phyloP scores from a whole-genome alignment of 1,284 basidiomycete species.

The Ceratobasidium papillatum region DNA sequence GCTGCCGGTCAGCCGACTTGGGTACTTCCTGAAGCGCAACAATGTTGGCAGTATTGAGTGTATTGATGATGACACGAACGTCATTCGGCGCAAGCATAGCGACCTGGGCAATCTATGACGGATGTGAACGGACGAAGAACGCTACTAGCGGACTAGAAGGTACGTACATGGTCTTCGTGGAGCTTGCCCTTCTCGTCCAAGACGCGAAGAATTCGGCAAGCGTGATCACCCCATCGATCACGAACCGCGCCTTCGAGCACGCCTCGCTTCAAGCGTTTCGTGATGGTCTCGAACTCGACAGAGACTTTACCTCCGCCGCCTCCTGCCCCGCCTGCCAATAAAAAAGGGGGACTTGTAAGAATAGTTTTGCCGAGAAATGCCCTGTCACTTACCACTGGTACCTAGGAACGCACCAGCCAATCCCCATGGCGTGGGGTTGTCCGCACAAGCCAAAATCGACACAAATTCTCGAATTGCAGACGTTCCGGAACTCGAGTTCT shows the following conservation, averaged over 20 bases:
- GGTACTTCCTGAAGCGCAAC: slow-evolving; percentile 92
- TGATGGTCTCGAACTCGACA: slow-evolving; percentile 84
- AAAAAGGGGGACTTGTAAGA: slow-evolving; percentile 49
- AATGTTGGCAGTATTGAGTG: slow-evolving; percentile 79
- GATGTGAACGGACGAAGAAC: not conserved
- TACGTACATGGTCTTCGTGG: slow-evolving; percentile 89
- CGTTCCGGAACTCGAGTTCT: slow-evolving; percentile 48
- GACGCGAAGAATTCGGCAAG: slow-evolving; percentile 84
- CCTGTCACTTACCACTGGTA: slow-evolving; percentile 46
- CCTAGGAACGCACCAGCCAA: slow-evolving; percentile 56
- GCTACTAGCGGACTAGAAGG: not conserved
- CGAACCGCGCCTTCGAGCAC: slow-evolving; percentile 83
- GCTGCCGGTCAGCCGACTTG: slow-evolving; percentile 85
- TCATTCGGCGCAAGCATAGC: slow-evolving; percentile 93
- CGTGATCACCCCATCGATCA: slow-evolving; percentile 86
- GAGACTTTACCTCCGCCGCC: slow-evolving; percentile 67
- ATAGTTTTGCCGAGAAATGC: slow-evolving; percentile 44
- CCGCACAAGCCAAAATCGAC: slow-evolving; percentile 75
- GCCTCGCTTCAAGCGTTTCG: slow-evolving; percentile 72
- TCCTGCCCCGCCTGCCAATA: slow-evolving; percentile 73
- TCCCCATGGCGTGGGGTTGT: slow-evolving; percentile 78
- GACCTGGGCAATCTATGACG: slow-evolving; percentile 83
- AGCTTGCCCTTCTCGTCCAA: slow-evolving; percentile 91
- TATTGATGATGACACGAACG: slow-evolving; percentile 81
- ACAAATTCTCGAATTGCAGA: slow-evolving; percentile 78